A percentile compares a stretch with the other conserved stretches of the same genome.
Evolutionary conservation across 495 filamentous ascomycete genomes (phyloP).

Genomic region (Parathielavia hyrcaniae): DNA sequence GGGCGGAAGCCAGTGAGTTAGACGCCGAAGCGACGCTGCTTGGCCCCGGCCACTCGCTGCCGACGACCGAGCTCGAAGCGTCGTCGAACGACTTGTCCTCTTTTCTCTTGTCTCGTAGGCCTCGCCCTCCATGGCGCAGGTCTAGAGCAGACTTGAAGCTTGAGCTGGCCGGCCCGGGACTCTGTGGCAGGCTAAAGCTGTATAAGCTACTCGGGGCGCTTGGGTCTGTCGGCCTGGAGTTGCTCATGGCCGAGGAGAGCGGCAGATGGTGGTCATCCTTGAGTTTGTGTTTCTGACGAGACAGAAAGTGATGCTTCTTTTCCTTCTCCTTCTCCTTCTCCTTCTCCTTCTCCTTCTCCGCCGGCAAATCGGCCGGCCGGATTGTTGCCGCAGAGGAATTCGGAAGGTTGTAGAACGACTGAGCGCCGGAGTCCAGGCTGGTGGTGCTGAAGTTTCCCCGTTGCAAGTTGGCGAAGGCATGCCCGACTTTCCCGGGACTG

Average conservation of each 20-base stretch:
- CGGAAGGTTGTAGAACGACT: conserved; percentile 71
- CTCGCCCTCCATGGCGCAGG: conserved; percentile 75
- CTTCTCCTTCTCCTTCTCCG: conserved; percentile 48
- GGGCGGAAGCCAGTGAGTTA: conserved; percentile 25
- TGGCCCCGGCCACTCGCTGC: conserved; percentile 49
- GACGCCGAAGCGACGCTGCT: conserved; percentile 44
- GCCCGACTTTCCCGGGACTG: conserved; percentile 73
- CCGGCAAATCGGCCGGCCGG: conserved; percentile 40
- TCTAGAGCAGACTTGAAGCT: conserved; percentile 78
- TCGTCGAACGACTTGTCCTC: conserved; percentile 58
- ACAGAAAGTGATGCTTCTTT: conserved; percentile 77
- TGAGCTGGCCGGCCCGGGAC: conserved; percentile 63
- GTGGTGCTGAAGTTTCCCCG: conserved; percentile 70
- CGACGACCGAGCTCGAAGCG: conserved; percentile 30
- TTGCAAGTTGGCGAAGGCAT: conserved; percentile 53
- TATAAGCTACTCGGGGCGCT: conserved; percentile 81
- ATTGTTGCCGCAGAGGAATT: conserved; percentile 85
- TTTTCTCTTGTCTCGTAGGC: conserved; percentile 82
- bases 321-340: conserved; percentile 59
- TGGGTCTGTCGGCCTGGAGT: conserved; percentile 79
- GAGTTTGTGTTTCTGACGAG: conserved; percentile 84
- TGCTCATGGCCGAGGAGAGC: conserved; percentile 83
- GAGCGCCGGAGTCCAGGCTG: conserved; percentile 63
- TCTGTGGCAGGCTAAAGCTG: conserved; percentile 58
- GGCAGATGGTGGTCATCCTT: conserved; percentile 75